phyloP scores from a whole-genome alignment of 768 basidiomycete species.

The Amanita phalloides region DNA sequence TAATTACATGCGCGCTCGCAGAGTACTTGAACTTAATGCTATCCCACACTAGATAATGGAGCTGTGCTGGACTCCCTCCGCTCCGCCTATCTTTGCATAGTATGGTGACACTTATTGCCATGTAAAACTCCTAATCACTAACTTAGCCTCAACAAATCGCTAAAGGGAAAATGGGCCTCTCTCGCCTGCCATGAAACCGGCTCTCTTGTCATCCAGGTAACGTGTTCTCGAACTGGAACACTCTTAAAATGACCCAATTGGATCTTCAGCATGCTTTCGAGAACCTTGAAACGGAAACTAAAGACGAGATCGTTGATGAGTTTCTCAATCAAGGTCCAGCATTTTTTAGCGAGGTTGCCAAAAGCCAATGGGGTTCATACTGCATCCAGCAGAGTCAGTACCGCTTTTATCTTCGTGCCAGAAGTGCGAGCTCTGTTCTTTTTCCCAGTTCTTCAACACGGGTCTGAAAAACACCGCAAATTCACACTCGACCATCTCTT shows the following conservation, averaged over 20 bases:
- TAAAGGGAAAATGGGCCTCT: constrained; percentile 84
- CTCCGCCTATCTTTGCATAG: constrained; percentile 84
- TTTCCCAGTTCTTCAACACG: constrained; percentile 68
- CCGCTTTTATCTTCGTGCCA: not conserved
- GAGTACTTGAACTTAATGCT: constrained; percentile 6
- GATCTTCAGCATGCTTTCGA: constrained; percentile 65
- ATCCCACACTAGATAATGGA: constrained; percentile 69
- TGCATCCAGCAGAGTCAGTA: constrained; percentile 76
- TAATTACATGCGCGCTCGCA: constrained; percentile 13
- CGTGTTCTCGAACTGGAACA: constrained; percentile 3
- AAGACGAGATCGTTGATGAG: constrained; percentile 79
- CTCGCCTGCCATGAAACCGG: constrained; percentile 88
- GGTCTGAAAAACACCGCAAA: constrained; percentile 61
- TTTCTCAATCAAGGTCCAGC: constrained; percentile 60
- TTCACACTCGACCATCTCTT: constrained; percentile 75
- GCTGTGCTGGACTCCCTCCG: constrained; percentile 76
- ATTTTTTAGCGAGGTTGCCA: constrained; percentile 67
- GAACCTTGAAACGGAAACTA: constrained; percentile 73
- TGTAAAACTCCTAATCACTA: constrained; percentile 1
- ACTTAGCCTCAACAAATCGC: constrained; percentile 70
- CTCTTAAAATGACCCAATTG: not conserved
- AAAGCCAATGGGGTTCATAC: too few relatives aligned
- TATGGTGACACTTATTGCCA: constrained; percentile 23
- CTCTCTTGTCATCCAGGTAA: constrained; percentile 77
- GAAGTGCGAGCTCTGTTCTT: not conserved